These are phyloP conservation scores for Agrostemma githago DNA, from an alignment of 148 eudicot genomes.

Conservation along the genomic window DNA sequence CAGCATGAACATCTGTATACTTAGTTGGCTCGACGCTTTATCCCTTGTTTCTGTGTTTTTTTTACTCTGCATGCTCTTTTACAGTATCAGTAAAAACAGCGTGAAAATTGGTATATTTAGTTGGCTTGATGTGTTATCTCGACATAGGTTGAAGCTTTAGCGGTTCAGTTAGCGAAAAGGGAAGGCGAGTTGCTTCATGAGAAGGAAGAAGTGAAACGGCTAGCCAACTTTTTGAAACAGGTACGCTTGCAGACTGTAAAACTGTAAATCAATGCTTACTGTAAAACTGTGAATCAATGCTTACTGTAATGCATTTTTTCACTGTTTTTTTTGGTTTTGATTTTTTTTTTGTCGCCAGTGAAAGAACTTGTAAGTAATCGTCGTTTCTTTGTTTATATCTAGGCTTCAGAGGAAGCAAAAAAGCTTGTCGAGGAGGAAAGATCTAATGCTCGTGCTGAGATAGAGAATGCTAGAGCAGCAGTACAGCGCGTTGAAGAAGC, in stretches of 20 bases:
- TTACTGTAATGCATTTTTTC: no score
- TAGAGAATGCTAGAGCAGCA: slow-evolving; percentile 91
- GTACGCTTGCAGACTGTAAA: slow-evolving; percentile 28
- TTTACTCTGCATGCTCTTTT: no score
- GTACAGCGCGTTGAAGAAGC: slow-evolving; percentile 98
- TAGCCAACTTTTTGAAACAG: slow-evolving; percentile 88
- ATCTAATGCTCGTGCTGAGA: slow-evolving; percentile 85
- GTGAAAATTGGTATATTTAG: background rate
- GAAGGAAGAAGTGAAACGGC: slow-evolving; percentile 93
- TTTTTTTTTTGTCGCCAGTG: background rate
- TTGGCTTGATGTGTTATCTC: slow-evolving; percentile 8
- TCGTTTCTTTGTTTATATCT: background rate
- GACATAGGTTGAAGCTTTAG: slow-evolving; percentile 93
- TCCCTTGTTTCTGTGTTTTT: no score
- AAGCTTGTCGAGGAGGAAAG: slow-evolving; percentile 97
- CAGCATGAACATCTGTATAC: background rate
- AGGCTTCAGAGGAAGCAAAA: slow-evolving; percentile 99
- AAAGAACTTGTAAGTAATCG: background rate
- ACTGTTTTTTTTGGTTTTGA: background rate
- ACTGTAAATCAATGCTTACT: background rate
- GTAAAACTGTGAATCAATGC: background rate
- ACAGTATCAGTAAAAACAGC: no score
- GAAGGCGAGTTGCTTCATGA: slow-evolving; percentile 97
- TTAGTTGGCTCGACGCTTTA: no score
- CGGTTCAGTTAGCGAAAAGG: slow-evolving; percentile 83